Evolutionary conservation across 768 basidiomycete species (phyloP), one percentile per base, ranked within the genome.

Genomic region (Mycena indigotica): DNA sequence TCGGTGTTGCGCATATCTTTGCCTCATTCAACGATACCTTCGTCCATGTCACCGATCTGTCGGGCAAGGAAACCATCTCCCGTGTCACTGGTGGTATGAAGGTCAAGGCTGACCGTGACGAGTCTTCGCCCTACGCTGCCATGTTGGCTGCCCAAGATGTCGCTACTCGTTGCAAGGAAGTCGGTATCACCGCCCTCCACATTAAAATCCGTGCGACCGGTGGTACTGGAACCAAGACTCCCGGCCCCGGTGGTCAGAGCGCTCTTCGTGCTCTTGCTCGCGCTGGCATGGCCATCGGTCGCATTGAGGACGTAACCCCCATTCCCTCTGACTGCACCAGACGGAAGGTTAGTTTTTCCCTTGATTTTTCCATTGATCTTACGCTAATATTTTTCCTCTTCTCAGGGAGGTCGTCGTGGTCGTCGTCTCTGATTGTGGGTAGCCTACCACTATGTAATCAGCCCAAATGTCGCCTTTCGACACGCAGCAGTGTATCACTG

Each of bases 11-110:
- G 12, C 96, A 96, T 82, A 98, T 98, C 80, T 98, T 90, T 68
- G 96, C 97, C 38, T 96, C 94, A 56, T 99, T 99, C 87, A 99
- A 99, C 78, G 97, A 99, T 72, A 99, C 97, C 57, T 98, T 98
- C 75, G 97, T 99, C 66, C 97, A 99, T 73, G 82, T 99, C 70
- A 99, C 97, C 75, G 97, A 98, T 90, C 79, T 98, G 57, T 95
- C 95, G 23, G 97, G 97, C 69, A 95, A 93, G 81, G 97, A 98
- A 82, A 99, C 97, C 73, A 94, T 99, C 80, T 92, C 93, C 67
- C 93, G 97, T 71, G 94, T 98, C 62, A 98, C 97, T 65, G 95
- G 93, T 74, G 97, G 97, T 60, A 98, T 98, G 97, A 98, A 98
- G 82, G 97, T 99, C 79, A 99, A 98, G 83, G 97, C 96, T 13